Evolutionary conservation across 192 early-diverging fungal genomes (phyloP), one percentile per base, ranked within the genome.

Genomic region (Coemansia umbellata): DNA sequence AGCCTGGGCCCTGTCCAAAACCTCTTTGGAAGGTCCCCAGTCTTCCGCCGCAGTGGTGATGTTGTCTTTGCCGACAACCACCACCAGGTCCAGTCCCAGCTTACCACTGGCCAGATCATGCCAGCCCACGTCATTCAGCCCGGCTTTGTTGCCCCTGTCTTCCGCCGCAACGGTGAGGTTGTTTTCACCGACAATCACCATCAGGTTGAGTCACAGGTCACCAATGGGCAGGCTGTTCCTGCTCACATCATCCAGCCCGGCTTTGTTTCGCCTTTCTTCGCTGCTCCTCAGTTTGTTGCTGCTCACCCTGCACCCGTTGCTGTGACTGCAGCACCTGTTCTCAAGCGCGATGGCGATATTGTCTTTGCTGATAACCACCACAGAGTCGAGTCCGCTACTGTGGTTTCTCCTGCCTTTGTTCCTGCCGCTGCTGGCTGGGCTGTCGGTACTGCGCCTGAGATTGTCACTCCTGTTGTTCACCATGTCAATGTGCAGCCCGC

Each of bases 21-120:
- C 62, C 37, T 55, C 19, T 76, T 76, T 31, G 65, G 72, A 17
- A n/a, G n/a, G n/a, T 44, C 41, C 21, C 48, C 48, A 18, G 52
- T 39, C 17, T 53, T 66, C 56, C 33, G 53, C 18, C 73, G 73
- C 36, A 37, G 57, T 22, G 54, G 63, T 26, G 61, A 76, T 36
- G 73, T 76, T 0, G 54, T 76, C 9, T 76, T 76, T 65, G 73
- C 73, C 33, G 54, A 67, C 55, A 63, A 58, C 50, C 66, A 64
- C 32, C 73, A 61, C 36, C 72, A 74, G 55, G 50, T 44, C 2
- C 49, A 60, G 28, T 24, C 50, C 14, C 59, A 61, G 30, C 6
- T 48, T 11, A 37, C 37, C n/a, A 50, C 36, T 44, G 55, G 41
- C 23, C 42, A 44, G 23, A 26, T 13, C 3, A 21, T 44, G 13